A percentile compares a stretch with the other conserved stretches of the same genome.
Evolutionary conservation across 768 basidiomycete genomes (phyloP).

Genomic region (Kwoniella bestiolae): DNA sequence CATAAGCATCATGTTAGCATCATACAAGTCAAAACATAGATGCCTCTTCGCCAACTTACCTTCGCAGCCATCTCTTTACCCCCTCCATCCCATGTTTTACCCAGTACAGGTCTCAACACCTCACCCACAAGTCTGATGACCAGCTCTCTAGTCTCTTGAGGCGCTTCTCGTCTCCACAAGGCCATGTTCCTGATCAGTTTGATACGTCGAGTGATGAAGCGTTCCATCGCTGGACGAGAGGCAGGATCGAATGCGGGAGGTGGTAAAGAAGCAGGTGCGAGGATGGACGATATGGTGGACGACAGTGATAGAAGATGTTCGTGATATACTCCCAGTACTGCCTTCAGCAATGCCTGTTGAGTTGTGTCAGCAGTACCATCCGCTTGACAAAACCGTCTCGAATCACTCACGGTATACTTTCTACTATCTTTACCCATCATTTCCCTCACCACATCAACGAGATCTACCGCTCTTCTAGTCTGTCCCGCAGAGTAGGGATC

Average conservation of each 20-base stretch:
- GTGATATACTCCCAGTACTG: constrained; percentile 62
- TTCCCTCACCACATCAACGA: constrained; percentile 79
- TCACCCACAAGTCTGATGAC: constrained; percentile 66
- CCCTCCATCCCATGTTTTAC: constrained; percentile 84
- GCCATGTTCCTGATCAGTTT: constrained; percentile 78
- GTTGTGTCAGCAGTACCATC: constrained; percentile 5
- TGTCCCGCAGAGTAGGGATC: constrained; percentile 77
- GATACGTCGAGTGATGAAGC: constrained; percentile 68
- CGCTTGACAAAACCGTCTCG: background rate
- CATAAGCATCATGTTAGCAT: constrained; percentile 13
- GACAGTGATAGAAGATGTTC: constrained; percentile 61
- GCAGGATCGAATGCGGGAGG: constrained; percentile 73
- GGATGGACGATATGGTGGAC: constrained; percentile 37
- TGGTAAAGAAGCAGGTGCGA: constrained; percentile 37
- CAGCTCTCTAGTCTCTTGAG: constrained; percentile 65
- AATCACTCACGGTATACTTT: constrained; percentile 60
- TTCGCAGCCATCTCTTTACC: constrained; percentile 69
- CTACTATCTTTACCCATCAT: constrained; percentile 66
- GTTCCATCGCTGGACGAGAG: constrained; percentile 70
- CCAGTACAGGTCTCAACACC: constrained; percentile 69
- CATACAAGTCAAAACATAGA: no score
- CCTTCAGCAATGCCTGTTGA: constrained; percentile 62
- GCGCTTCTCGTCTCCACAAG: constrained; percentile 74
- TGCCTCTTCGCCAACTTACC: constrained; percentile 64
- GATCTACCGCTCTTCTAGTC: constrained; percentile 69